These are phyloP conservation scores for Lupinus albus DNA, from an alignment of 306 rosid species.

Conservation along the genomic window DNA sequence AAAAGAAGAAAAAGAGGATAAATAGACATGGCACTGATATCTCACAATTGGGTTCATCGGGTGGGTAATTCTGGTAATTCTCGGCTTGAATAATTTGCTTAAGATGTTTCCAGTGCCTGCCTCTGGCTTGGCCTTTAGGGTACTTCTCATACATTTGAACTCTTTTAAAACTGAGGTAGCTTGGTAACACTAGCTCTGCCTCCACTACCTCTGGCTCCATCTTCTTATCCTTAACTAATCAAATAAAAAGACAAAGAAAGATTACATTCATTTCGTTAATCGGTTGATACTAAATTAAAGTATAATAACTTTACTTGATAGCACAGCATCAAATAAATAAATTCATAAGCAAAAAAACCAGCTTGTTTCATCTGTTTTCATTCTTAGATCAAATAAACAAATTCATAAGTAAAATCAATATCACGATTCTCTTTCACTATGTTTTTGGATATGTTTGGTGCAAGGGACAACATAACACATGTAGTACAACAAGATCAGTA, in stretches of 20 bases:
- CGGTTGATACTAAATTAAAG: not conserved
- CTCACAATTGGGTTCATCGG: constrained; percentile 84
- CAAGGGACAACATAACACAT: too few species aligned
- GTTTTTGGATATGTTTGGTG: too few species aligned
- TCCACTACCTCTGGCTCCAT: constrained; percentile 80
- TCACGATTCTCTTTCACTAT: too few species aligned
- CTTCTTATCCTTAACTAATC: constrained; percentile 32
- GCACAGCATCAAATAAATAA: not conserved
- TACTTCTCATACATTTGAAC: constrained; percentile 90
- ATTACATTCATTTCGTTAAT: not conserved
- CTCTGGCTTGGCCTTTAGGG: constrained; percentile 89
- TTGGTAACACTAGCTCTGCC: constrained; percentile 84
- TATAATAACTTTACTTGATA: not conserved
- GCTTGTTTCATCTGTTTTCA: too few species aligned
- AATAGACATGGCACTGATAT: not conserved
- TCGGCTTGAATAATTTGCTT: constrained; percentile 96
- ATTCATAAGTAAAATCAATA: too few species aligned
- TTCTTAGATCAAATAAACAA: too few species aligned
- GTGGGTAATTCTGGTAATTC: constrained; percentile 67
- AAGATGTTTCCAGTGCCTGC: constrained; percentile 95
- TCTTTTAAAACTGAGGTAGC: constrained; percentile 71
- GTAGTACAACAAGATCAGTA: too few species aligned
- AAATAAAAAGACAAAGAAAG: constrained; percentile 7
- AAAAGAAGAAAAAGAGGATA: not conserved
- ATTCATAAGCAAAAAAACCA: not conserved